These are phyloP conservation scores for Fomitopsis pulvina DNA, from an alignment of 768 basidiomycete genomes.

Conservation along the genomic window DNA sequence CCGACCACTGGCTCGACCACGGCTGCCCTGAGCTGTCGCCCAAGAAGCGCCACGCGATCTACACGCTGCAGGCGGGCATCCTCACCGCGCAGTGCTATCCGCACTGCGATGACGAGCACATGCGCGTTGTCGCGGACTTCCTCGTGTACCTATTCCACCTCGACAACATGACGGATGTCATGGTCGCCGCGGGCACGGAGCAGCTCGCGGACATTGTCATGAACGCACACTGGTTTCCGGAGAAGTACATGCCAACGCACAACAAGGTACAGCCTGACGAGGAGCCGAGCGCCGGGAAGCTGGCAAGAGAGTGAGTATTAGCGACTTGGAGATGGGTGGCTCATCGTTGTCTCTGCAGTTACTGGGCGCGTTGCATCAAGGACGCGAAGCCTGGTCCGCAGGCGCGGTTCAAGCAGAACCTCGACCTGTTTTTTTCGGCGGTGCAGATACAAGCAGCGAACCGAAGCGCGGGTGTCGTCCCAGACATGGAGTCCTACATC, in stretches of 20 bases:
- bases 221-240: slow-evolving; percentile 61
- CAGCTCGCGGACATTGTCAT: slow-evolving; percentile 57
- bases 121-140: slow-evolving; percentile 68
- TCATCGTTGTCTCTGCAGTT: slow-evolving; percentile 36
- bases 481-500: slow-evolving; percentile 75
- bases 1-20: slow-evolving; percentile 57
- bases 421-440: slow-evolving; percentile 73
- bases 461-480: slow-evolving; percentile 47
- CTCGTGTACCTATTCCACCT: slow-evolving; percentile 70
- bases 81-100: slow-evolving; percentile 62
- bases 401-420: slow-evolving; percentile 67
- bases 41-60: slow-evolving; percentile 46
- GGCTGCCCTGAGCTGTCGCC: slow-evolving; percentile 49
- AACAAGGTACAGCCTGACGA: slow-evolving; percentile 11
- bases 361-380: slow-evolving; percentile 55
- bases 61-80: slow-evolving; percentile 59
- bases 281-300: slow-evolving; percentile 51
- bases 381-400: slow-evolving; percentile 57
- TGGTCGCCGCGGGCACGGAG: slow-evolving; percentile 54
- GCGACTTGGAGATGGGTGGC: background rate
- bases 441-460: slow-evolving; percentile 64
- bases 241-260: slow-evolving; percentile 36
- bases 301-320: slow-evolving; percentile 51
- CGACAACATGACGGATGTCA: slow-evolving; percentile 72
- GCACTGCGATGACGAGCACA: slow-evolving; percentile 46